Base-by-base conservation (phyloP, 345 rosid species). In the Salix brachista region DNA sequence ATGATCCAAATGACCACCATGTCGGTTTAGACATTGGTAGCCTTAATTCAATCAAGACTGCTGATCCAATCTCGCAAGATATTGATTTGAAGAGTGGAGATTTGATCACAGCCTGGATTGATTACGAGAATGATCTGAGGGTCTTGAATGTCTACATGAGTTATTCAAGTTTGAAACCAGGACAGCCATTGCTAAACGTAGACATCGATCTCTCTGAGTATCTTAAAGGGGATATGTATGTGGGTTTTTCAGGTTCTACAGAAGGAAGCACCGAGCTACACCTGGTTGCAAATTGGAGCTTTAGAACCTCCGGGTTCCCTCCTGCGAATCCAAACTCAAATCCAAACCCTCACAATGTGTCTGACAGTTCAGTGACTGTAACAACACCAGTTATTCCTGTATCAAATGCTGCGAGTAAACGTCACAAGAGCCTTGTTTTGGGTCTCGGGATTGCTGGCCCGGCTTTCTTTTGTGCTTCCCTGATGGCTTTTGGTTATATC, bases 181-280 rank as follows among this genome's bases (percentile, higher is more conserved):
- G 69, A 65, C 82, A 75, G 42, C 92, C 99, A 8, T 61, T 92
- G 4, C 77, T 94, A 25, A 71, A 85, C 4, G 92, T 89, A 6
- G 75, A 85, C 32, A 60, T 91, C 48, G 97, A 94, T 74, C 92
- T 94, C 66, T 89, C 97, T 18, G 85, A 65, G 46, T 85, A 84
- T 70, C 89, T 92, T 39, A 84, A 85, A 61, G 90, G 86, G 66
- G 76, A 62, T 56, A 88, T 87, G 92, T 91, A 86, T 46, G 93
- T 85, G 39, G 99, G 99, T 8, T 94, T 96, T 79, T 89, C 99
- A 0, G 99, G 92, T 37, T 92, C 99, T 41, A 94, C 96, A 2
- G 99, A 96, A 84, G 97, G 98, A 54, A 94, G 97, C 75, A 94
- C 99, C 6, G 98, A 94, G 88, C 79, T 90, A 78, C 99, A 96